Evolutionary conservation across 768 basidiomycete genomes (phyloP).

Genomic region (Jaapia argillacea): DNA sequence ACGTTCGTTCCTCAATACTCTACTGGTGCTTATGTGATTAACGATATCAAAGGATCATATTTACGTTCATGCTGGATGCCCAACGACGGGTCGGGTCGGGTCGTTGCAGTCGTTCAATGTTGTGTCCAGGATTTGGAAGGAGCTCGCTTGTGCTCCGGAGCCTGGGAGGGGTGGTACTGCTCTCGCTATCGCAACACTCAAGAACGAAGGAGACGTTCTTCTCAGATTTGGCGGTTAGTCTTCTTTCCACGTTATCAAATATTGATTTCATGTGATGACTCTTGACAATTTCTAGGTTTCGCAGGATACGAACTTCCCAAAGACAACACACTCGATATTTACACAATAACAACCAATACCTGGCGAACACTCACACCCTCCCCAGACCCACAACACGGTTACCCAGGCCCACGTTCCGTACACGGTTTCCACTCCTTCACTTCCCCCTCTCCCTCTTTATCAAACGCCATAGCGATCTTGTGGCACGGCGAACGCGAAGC

Average conservation of each 20-base stretch:
- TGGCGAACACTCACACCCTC: slow-evolving; percentile 17
- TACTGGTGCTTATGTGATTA: neutral
- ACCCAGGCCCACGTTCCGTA: slow-evolving; percentile 24
- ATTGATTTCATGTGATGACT: slow-evolving; percentile 10
- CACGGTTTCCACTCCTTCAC: slow-evolving; percentile 22
- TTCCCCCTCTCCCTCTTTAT: slow-evolving; percentile 4
- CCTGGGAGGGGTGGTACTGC: slow-evolving; percentile 30
- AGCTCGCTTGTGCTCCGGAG: slow-evolving; percentile 25
- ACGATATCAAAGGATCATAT: slow-evolving; percentile 17
- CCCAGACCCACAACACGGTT: slow-evolving; percentile 17
- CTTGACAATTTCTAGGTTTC: slow-evolving; percentile 16
- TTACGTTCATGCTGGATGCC: slow-evolving; percentile 33
- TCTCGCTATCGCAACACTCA: slow-evolving; percentile 18
- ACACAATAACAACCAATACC: slow-evolving; percentile 13
- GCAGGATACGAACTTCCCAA: slow-evolving; percentile 25
- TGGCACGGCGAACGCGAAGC: slow-evolving; percentile 27
- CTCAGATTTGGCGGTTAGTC: slow-evolving; percentile 31
- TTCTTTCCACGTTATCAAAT: slow-evolving; percentile 1
- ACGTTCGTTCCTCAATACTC: slow-evolving; percentile 2
- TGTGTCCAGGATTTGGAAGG: slow-evolving; percentile 17
- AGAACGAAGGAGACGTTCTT: slow-evolving; percentile 14
- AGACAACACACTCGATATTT: slow-evolving; percentile 23
- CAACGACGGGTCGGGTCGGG: slow-evolving; percentile 22
- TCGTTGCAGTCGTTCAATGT: slow-evolving; percentile 25
- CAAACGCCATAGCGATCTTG: slow-evolving; percentile 19